Conservation (phyloP, 2,329 filamentous ascomycete species). For the Myriangium duriaei region DNA sequence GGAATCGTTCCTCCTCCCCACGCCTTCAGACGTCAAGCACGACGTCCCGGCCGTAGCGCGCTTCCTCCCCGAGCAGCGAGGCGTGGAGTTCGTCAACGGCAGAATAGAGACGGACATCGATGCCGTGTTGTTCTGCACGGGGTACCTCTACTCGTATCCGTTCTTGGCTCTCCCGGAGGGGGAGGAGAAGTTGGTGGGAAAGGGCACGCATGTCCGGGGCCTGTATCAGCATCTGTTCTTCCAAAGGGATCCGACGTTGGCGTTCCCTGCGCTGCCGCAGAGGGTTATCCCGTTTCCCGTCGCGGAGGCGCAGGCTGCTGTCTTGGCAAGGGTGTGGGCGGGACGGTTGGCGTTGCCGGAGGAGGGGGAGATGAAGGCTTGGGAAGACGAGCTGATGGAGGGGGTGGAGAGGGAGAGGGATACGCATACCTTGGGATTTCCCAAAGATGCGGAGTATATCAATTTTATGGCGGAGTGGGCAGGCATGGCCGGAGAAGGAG, state of each 20-base stretch:
- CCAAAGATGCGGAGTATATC: conserved; percentile 56
- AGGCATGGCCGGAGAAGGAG: conserved; percentile 32
- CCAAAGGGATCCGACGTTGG: conserved; percentile 40
- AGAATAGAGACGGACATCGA: conserved; percentile 42
- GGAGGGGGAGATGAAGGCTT: conserved; percentile 36
- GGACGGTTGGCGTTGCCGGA: conserved; percentile 41
- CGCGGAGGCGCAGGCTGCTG: conserved; percentile 56
- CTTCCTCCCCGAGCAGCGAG: conserved; percentile 29
- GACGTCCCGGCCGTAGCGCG: conserved; percentile 39
- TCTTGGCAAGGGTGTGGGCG: conserved; percentile 46
- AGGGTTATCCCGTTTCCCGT: conserved; percentile 62
- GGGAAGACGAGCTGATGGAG: conserved; percentile 45
- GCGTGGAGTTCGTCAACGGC: conserved; percentile 46
- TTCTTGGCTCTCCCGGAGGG: conserved; percentile 48
- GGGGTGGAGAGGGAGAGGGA: conserved; percentile 34
- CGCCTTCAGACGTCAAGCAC: too few relatives aligned
- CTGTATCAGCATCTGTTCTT: conserved; percentile 49
- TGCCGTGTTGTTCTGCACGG: conserved; percentile 53
- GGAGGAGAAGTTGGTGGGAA: conserved; percentile 38
- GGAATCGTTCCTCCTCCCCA: conserved; percentile 34
- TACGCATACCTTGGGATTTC: conserved; percentile 46
- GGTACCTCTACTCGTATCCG: conserved; percentile 51
- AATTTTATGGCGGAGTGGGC: conserved; percentile 56
- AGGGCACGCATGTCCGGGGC: conserved; percentile 47
- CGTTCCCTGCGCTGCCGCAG: conserved; percentile 44